These are phyloP conservation scores for Naganishia randhawae DNA, from an alignment of 768 basidiomycete genomes.

Conservation along the genomic window DNA sequence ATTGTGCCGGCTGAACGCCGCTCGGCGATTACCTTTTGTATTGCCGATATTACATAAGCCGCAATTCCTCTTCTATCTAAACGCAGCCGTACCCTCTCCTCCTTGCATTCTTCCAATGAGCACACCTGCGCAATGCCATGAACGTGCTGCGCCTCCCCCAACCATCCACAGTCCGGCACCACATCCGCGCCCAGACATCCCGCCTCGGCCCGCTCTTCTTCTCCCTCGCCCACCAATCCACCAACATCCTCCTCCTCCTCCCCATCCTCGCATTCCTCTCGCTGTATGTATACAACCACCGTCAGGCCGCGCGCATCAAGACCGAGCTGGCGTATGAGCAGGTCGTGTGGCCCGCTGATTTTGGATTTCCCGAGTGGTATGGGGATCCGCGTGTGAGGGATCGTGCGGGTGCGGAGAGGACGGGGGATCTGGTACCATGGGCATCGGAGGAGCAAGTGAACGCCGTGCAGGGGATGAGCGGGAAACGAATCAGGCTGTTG, in stretches of 20 bases:
- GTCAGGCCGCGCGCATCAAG: neutral
- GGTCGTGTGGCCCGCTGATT: conserved; percentile 3
- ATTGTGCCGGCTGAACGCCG: neutral
- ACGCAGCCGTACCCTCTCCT: neutral
- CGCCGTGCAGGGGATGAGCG: neutral
- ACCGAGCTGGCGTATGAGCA: conserved; percentile 1
- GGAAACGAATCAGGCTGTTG: neutral
- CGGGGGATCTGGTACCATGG: neutral
- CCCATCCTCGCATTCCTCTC: neutral
- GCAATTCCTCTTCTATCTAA: neutral
- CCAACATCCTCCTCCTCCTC: conserved; percentile 1
- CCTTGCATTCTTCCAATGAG: neutral
- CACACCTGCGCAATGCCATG: conserved; percentile 3
- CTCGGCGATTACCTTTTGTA: neutral
- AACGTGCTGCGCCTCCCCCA: neutral
- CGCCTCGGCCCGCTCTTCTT: neutral
- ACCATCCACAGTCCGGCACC: conserved; percentile 9
- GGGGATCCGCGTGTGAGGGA: neutral
- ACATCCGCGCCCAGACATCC: neutral
- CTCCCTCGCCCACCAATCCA: neutral
- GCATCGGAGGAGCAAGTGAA: neutral
- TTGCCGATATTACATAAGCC: neutral
- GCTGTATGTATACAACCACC: neutral
- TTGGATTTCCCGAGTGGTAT: conserved; percentile 5
- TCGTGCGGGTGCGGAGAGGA: neutral